phyloP scores from a whole-genome alignment of 108 stramenopile genomes.

The Cylindrotheca closterium region DNA sequence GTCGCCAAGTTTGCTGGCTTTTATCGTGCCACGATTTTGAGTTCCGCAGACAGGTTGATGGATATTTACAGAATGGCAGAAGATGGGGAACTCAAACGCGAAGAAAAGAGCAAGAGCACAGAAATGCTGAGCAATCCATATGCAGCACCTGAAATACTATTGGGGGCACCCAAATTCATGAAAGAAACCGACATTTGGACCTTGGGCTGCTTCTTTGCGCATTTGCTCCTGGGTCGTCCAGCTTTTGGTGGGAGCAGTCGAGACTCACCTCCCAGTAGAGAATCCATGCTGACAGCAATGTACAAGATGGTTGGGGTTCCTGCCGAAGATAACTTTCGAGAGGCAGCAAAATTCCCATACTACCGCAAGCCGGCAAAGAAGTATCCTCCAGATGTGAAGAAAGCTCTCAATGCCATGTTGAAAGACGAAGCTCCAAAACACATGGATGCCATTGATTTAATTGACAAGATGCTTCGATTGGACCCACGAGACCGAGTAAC shows the following conservation, averaged over 20 bases:
- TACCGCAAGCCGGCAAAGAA: slow-evolving; percentile 70
- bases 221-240: slow-evolving; percentile 75
- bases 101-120: slow-evolving; percentile 41
- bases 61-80: slow-evolving; percentile 36
- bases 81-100: slow-evolving; percentile 14
- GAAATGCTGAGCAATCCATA: slow-evolving; percentile 62
- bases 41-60: slow-evolving; percentile 41
- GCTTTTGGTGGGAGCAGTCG: slow-evolving; percentile 75
- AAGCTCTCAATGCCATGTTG: slow-evolving; percentile 69
- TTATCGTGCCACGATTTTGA: slow-evolving; percentile 65
- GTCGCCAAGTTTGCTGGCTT: slow-evolving; percentile 70
- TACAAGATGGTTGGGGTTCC: slow-evolving; percentile 84
- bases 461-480: slow-evolving; percentile 72
- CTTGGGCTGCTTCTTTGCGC: slow-evolving; percentile 74
- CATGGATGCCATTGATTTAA: slow-evolving; percentile 59
- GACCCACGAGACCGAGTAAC: slow-evolving; percentile 76
- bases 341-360: slow-evolving; percentile 66
- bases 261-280: too few species aligned
- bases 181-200: slow-evolving; percentile 85
- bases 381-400: slow-evolving; percentile 66
- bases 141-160: slow-evolving; percentile 72
- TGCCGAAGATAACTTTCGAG: slow-evolving; percentile 48
- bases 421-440: slow-evolving; percentile 39
- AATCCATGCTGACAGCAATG: slow-evolving; percentile 52
- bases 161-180: slow-evolving; percentile 72